Conservation (phyloP, 2,329 filamentous ascomycete species). For the Aspergillus pseudoterreus region DNA sequence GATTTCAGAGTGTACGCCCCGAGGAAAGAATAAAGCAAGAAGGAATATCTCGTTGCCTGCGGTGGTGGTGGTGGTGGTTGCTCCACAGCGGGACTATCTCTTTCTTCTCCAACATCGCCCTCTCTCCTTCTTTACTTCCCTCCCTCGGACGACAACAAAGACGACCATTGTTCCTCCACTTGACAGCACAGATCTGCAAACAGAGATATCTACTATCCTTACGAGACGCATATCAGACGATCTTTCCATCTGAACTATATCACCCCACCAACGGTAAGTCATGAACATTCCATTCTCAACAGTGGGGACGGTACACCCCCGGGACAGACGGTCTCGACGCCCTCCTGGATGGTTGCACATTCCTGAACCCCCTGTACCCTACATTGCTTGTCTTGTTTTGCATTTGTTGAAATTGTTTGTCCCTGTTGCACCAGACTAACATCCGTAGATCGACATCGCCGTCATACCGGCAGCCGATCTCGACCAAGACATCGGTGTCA, state of each 20-base stretch:
- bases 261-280: slow-evolving; percentile 5
- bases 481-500: slow-evolving; percentile 7
- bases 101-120: background rate
- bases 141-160: too few species aligned
- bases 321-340: background rate
- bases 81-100: background rate
- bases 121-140: background rate
- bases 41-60: background rate
- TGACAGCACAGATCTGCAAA: too few species aligned
- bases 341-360: slow-evolving; percentile 10
- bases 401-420: slow-evolving; percentile 10
- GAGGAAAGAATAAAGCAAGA: background rate
- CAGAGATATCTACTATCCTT: too few species aligned
- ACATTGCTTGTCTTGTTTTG: slow-evolving; percentile 17
- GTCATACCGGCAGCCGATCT: slow-evolving; percentile 10
- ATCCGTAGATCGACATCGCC: slow-evolving; percentile 16
- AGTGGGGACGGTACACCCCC: background rate
- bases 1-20: background rate
- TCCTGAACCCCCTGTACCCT: slow-evolving; percentile 14
- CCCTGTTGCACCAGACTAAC: slow-evolving; percentile 9
- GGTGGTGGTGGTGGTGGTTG: background rate
- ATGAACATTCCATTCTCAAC: slow-evolving; percentile 6
- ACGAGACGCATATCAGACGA: slow-evolving; percentile 5
- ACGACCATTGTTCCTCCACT: too few species aligned
- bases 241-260: background rate